Evolutionary conservation across 225 moss, liverwort and hornwort genomes (phyloP), one percentile per base, ranked within the genome.

Genomic region (Physcomitrium patens): DNA sequence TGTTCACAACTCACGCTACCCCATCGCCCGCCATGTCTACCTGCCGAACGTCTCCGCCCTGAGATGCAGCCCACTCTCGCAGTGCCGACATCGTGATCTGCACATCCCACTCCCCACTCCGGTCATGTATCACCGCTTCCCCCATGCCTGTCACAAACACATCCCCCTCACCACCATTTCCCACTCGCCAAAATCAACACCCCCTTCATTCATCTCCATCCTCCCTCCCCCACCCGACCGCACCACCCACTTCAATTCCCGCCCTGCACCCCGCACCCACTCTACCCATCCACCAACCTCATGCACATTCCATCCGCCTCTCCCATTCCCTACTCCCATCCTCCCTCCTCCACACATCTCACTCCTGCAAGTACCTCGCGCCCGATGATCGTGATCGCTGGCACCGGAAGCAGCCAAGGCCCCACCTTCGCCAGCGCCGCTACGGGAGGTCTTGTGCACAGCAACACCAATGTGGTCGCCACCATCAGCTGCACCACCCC

Each of bases 81-180:
- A 94, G 84, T 19, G 96, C 96, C 66, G 96, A 96, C 94, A 96
- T 96, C 3, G 96, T 96, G 69, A 96, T 96, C 96, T 96, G 85
- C 86, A 71, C 3, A 74, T 18, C 10, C 28, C n/a, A 58, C 31
- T 37, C 31, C 7, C 31, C 31, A 37, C 31, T 37, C 31, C 2
- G 1, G 31, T 37, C 31, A 37, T 37, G 5, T 4, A 46, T 13
- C 26, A 12, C 67, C 68, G 57, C 18, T 71, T 41, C 70, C 50
- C 24, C 48, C 48, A 46, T 55, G 60, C 46, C 24, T 16, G 48
- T 10, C 37, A 48, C 44, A 47, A 1, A 63, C 7, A 56, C 43
- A 37, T 37, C 31, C 31, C 7, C 31, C 31, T 4, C 2, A 37
- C 31, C 7, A 37, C 31, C 31, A 37, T 37, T 7, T 37, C 31